phyloP scores from a whole-genome alignment of 75 land plant genomes.

The Cryptomeria japonica region DNA sequence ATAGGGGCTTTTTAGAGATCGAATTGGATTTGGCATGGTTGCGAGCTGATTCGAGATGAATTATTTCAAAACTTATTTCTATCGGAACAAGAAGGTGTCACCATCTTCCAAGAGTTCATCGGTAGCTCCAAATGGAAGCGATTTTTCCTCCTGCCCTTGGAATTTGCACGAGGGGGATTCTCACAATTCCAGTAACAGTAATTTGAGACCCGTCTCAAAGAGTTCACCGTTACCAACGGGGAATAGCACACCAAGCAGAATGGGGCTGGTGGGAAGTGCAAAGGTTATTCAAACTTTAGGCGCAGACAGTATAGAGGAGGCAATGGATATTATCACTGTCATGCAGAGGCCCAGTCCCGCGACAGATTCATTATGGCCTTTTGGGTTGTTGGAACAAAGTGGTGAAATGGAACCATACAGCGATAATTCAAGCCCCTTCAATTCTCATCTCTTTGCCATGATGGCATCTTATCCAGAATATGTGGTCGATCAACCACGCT shows the following conservation, averaged over 20 bases:
- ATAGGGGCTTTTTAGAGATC: neutral
- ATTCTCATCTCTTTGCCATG: neutral
- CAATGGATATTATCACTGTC: conserved; percentile 2
- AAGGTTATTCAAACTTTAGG: conserved; percentile 13
- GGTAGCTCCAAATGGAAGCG: neutral
- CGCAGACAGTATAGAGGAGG: conserved; percentile 8
- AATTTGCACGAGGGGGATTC: neutral
- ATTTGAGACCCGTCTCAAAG: neutral
- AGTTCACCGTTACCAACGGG: conserved; percentile 9
- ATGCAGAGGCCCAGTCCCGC: conserved; percentile 8
- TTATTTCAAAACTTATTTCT: conserved; percentile 3
- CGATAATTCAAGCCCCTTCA: too few species aligned
- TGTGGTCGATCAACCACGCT: neutral
- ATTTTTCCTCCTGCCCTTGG: neutral
- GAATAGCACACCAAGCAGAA: neutral
- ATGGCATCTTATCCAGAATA: neutral
- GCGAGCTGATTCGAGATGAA: conserved; percentile 7
- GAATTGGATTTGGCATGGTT: neutral
- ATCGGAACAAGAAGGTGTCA: neutral
- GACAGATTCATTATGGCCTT: neutral
- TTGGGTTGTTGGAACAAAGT: neutral
- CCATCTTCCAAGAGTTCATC: neutral
- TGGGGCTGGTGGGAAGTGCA: conserved; percentile 15
- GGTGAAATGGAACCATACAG: neutral
- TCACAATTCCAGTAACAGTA: neutral